These are phyloP conservation scores for Globisporangium cederbergense DNA, from an alignment of 352 stramenopile genomes.

Conservation along the genomic window DNA sequence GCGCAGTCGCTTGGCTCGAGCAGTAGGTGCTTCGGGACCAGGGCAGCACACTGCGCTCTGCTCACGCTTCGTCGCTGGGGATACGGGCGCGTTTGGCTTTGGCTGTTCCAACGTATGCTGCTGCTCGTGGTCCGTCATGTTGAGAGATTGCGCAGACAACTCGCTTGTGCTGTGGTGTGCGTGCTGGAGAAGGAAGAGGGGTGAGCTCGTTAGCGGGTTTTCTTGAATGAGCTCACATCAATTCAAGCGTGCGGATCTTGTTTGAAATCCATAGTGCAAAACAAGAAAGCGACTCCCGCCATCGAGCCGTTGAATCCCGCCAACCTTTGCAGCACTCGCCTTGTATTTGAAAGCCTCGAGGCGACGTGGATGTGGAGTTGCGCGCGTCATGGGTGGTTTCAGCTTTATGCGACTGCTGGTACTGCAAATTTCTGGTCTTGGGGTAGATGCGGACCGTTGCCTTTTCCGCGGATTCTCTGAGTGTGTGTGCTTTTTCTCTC, in stretches of 20 bases:
- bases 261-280: neutral
- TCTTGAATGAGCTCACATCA: conserved; percentile 5
- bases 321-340: neutral
- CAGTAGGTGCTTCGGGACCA: neutral
- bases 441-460: neutral
- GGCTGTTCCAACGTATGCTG: neutral
- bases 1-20: conserved; percentile 16
- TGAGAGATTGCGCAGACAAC: neutral
- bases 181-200: neutral
- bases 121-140: conserved; percentile 3
- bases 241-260: neutral
- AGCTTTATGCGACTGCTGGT: neutral
- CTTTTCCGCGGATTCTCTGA: neutral
- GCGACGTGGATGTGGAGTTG: neutral
- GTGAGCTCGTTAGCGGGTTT: neutral
- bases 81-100: no score
- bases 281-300: neutral
- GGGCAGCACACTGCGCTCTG: neutral
- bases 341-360: neutral
- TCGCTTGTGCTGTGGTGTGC: neutral
- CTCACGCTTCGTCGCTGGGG: neutral
- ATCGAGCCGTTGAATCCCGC: neutral
- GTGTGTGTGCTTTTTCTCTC: neutral
- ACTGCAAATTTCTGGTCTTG: neutral
- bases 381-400: neutral